Evolutionary conservation across 768 basidiomycete species (phyloP).

Genomic region (Mycena vulgaris): DNA sequence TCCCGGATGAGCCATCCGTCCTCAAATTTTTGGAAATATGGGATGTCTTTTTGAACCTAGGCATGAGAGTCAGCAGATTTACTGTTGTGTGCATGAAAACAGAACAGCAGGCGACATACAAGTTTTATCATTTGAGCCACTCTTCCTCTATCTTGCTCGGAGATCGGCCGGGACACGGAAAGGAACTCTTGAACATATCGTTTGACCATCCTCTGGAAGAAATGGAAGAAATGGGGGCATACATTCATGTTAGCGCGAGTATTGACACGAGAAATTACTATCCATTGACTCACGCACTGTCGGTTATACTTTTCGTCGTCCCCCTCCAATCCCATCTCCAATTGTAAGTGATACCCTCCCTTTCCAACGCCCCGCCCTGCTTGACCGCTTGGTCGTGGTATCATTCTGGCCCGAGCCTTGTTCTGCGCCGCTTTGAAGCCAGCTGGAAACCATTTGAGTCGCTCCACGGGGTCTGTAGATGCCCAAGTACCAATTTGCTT

Average conservation of each 20-base stretch:
- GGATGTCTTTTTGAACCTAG: slow-evolving; percentile 4
- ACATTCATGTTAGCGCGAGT: not conserved
- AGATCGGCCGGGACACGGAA: not conserved
- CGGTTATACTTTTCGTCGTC: not conserved
- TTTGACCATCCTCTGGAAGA: not conserved
- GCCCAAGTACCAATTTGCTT: not conserved
- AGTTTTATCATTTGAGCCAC: not conserved
- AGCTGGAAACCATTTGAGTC: not conserved
- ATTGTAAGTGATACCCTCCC: not conserved
- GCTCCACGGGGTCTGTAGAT: not conserved
- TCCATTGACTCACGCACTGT: not conserved
- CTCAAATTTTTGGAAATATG: not conserved
- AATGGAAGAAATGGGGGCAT: not conserved
- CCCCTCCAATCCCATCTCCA: not conserved
- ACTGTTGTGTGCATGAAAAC: not conserved
- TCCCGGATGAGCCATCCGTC: slow-evolving; percentile 12
- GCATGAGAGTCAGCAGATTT: too few species aligned
- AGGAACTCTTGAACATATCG: not conserved
- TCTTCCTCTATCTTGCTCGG: not conserved
- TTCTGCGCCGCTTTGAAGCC: not conserved
- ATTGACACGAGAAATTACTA: not conserved
- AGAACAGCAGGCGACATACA: not conserved
- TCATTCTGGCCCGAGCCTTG: not conserved
- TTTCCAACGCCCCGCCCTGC: not conserved
- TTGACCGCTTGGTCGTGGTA: not conserved